Conservation (phyloP, 108 stramenopile species). For the Hondaea fermentalgiana region DNA sequence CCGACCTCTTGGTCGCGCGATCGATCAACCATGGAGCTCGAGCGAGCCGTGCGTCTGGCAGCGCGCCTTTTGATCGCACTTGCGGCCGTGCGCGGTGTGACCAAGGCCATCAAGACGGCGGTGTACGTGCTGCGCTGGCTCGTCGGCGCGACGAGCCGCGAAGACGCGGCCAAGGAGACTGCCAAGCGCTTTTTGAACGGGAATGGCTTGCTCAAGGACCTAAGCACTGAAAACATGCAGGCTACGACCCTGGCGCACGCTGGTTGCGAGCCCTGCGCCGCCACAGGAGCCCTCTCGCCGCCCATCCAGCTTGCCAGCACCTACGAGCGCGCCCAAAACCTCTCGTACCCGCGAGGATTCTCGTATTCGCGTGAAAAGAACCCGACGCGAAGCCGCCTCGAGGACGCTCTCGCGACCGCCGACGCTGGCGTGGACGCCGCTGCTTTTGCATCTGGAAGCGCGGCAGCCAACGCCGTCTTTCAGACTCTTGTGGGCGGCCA, state of each 20-base stretch:
- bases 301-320: background rate
- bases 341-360: constrained; percentile 21
- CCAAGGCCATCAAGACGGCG: too few species aligned
- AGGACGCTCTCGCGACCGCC: background rate
- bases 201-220: too few species aligned
- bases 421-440: background rate
- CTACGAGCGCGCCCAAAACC: background rate
- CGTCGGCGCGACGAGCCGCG: too few species aligned
- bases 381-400: constrained; percentile 22
- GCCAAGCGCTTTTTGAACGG: too few species aligned
- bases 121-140: too few species aligned
- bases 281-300: background rate
- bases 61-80: too few species aligned
- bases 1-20: too few species aligned
- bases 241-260: background rate
- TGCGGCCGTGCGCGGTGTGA: too few species aligned
- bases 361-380: constrained; percentile 21
- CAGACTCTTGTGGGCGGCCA: constrained; percentile 37
- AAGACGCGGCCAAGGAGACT: too few species aligned
- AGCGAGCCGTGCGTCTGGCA: too few species aligned
- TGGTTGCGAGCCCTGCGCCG: background rate
- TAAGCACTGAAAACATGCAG: too few species aligned
- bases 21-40: too few species aligned
- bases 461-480: constrained; percentile 16
- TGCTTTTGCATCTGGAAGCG: constrained; percentile 28